phyloP scores from a whole-genome alignment of 1,284 basidiomycete genomes.

The Ustilago xerochloae region DNA sequence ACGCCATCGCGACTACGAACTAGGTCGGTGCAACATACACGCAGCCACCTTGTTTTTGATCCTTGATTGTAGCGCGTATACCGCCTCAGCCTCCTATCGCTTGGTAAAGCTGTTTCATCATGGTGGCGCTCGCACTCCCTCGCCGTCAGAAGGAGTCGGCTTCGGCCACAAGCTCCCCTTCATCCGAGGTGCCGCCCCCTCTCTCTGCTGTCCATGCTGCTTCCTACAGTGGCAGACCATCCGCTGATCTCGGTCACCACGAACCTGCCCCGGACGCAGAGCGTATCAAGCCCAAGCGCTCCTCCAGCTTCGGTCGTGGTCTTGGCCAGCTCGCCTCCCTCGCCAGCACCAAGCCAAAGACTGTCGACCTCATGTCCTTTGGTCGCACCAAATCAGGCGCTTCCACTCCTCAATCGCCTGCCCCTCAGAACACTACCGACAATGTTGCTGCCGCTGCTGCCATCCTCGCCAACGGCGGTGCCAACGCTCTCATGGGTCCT shows the following conservation, averaged over 20 bases:
- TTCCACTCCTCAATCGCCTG: slow-evolving; percentile 35
- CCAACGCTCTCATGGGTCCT: slow-evolving; percentile 28
- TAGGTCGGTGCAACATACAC: slow-evolving; percentile 20
- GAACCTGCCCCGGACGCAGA: slow-evolving; percentile 20
- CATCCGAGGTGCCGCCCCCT: slow-evolving; percentile 31
- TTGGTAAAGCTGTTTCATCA: not conserved
- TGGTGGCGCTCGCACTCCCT: slow-evolving; percentile 45
- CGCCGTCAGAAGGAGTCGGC: slow-evolving; percentile 35
- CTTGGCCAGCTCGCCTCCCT: slow-evolving; percentile 55
- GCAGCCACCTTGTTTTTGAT: slow-evolving; percentile 16
- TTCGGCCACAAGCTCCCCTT: slow-evolving; percentile 16
- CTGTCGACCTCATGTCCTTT: slow-evolving; percentile 47
- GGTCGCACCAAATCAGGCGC: slow-evolving; percentile 39
- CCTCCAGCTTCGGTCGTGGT: slow-evolving; percentile 54
- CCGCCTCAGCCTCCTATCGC: not conserved
- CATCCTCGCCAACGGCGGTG: slow-evolving; percentile 22
- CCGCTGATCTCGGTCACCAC: slow-evolving; percentile 22
- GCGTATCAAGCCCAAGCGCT: slow-evolving; percentile 52
- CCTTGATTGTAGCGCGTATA: not conserved
- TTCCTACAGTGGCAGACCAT: slow-evolving; percentile 16
- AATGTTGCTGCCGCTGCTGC: slow-evolving; percentile 28
- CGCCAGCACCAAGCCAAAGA: slow-evolving; percentile 45
- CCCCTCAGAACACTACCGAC: slow-evolving; percentile 13
- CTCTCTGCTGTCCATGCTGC: slow-evolving; percentile 24
- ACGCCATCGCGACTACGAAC: not conserved